Percentiles rank a stretch among this genome's conserved stretches.
phyloP scores from a whole-genome alignment of 371 early-diverging fungal genomes.

The Apophysomyces ossiformis region DNA sequence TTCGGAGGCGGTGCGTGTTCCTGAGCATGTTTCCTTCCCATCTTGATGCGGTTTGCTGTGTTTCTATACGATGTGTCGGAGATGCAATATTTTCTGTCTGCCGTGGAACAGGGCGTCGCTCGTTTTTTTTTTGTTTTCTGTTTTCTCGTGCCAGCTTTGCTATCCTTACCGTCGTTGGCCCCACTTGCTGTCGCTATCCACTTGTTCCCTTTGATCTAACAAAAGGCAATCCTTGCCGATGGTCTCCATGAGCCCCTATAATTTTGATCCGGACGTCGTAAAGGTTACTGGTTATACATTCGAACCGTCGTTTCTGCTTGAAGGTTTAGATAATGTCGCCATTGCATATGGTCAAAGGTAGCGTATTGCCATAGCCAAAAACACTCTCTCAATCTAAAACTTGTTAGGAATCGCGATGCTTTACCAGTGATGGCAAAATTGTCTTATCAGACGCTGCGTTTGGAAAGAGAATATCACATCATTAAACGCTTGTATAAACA shows the following conservation, averaged over 20 bases:
- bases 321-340: constrained; percentile 41
- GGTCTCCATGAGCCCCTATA: constrained; percentile 23
- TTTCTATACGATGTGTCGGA: constrained; percentile 3
- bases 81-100: constrained; percentile 8
- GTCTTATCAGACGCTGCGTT: constrained; percentile 45
- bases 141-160: constrained; percentile 8
- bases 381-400: background rate
- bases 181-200: constrained; percentile 1
- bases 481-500: constrained; percentile 42
- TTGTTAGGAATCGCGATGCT: constrained; percentile 36
- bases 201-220: background rate
- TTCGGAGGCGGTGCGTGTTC: background rate
- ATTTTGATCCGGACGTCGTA: constrained; percentile 27
- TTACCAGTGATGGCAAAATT: constrained; percentile 49
- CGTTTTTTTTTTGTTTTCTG: constrained; percentile 9
- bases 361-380: background rate
- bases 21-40: background rate
- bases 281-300: constrained; percentile 42
- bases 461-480: constrained; percentile 55
- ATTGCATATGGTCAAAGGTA: constrained; percentile 49
- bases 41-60: constrained; percentile 5
- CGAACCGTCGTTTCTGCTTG: constrained; percentile 27
- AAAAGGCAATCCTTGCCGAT: constrained; percentile 7
- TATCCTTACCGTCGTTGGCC: background rate
- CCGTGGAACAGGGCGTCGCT: background rate